Evolutionary conservation across 1,284 basidiomycete genomes (phyloP).

Genomic region (Tylopilus sp.): DNA sequence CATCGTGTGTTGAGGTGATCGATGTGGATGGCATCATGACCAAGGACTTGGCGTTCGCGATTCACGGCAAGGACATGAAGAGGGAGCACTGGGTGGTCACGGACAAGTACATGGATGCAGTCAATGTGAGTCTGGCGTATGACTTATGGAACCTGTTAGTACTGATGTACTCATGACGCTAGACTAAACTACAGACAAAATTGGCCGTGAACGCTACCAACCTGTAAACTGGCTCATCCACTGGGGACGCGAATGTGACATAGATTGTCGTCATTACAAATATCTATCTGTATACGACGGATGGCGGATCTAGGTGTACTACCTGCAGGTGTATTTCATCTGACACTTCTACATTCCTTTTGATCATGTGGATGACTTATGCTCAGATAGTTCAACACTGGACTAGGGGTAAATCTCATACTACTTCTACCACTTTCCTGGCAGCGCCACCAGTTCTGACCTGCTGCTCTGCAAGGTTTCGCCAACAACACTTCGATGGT

Average conservation of each 20-base stretch:
- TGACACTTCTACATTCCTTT: slow-evolving; percentile 1
- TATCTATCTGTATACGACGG: slow-evolving; percentile 12
- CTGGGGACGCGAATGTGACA: slow-evolving; percentile 6
- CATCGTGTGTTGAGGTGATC: slow-evolving; percentile 87
- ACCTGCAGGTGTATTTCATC: slow-evolving; percentile 16
- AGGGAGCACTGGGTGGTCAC: slow-evolving; percentile 93
- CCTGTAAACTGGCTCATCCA: slow-evolving; percentile 14
- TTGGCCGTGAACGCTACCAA: slow-evolving; percentile 30
- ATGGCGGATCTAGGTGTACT: slow-evolving; percentile 24
- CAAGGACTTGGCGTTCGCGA: slow-evolving; percentile 92
- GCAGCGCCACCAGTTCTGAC: no score
- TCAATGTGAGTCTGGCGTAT: slow-evolving; percentile 53
- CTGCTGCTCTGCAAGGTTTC: no score
- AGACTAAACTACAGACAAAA: slow-evolving; percentile 59
- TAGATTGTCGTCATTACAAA: slow-evolving; percentile 12
- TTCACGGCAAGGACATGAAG: slow-evolving; percentile 89
- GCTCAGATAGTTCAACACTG: no score
- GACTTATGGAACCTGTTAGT: not conserved
- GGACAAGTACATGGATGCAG: slow-evolving; percentile 85
- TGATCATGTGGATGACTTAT: no score
- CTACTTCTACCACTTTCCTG: no score
- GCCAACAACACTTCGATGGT: no score
- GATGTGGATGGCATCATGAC: slow-evolving; percentile 91
- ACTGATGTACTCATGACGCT: slow-evolving; percentile 16
- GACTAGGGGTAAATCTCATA: no score